Percentiles rank a stretch among this genome's conserved stretches.
Evolutionary conservation across 2,329 filamentous ascomycete species (phyloP).

Genomic region (Albifimbria verrucaria): DNA sequence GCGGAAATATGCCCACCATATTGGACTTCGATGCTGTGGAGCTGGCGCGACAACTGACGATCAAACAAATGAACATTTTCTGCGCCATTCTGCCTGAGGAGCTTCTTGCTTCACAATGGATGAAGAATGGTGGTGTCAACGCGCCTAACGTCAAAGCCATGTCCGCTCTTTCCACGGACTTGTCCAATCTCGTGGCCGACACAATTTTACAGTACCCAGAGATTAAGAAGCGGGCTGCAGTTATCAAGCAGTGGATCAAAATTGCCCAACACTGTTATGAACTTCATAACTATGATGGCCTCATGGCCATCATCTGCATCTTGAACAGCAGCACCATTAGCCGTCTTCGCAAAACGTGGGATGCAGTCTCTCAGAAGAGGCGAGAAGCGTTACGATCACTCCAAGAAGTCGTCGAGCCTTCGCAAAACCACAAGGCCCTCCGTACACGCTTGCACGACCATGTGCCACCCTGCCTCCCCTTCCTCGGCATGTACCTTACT

Average conservation of each 20-base stretch:
- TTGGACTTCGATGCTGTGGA: constrained; percentile 91
- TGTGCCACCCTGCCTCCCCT: constrained; percentile 88
- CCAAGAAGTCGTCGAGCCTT: constrained; percentile 81
- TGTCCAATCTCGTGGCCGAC: constrained; percentile 90
- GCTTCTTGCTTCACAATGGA: constrained; percentile 89
- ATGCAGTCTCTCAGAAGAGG: constrained; percentile 77
- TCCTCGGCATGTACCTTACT: constrained; percentile 93
- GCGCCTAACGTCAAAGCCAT: constrained; percentile 91
- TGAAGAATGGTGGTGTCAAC: constrained; percentile 75
- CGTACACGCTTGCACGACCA: constrained; percentile 80
- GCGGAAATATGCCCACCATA: constrained; percentile 67
- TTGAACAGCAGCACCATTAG: constrained; percentile 89
- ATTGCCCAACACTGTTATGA: constrained; percentile 82
- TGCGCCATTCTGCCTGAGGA: constrained; percentile 91
- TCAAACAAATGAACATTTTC: constrained; percentile 89
- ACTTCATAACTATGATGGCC: constrained; percentile 90
- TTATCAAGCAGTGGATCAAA: constrained; percentile 99
- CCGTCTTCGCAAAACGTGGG: constrained; percentile 89
- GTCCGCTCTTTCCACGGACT: constrained; percentile 86
- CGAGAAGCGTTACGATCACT: constrained; percentile 76
- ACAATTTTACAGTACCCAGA: constrained; percentile 87
- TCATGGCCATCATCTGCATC: constrained; percentile 96
- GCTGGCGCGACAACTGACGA: constrained; percentile 84
- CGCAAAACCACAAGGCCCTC: constrained; percentile 86
- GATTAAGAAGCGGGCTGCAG: constrained; percentile 81